Base-by-base conservation (phyloP, 441 rosid genomes). In the Jatropha podagrica region DNA sequence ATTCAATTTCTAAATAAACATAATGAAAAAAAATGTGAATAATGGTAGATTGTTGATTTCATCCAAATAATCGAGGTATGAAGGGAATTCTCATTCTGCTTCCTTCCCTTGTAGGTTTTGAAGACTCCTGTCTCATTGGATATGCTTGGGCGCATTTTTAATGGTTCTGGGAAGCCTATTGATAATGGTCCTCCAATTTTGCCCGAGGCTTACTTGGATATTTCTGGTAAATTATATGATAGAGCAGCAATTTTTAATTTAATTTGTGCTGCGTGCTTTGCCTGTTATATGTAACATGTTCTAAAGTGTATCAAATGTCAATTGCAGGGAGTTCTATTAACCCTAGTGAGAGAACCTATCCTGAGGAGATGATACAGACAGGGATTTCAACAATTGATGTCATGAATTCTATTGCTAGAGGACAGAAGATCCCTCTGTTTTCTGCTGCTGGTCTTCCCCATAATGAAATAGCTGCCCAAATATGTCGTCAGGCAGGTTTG, bases 381-480 rank as follows among this genome's bases (percentile, higher is more conserved):
- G 99, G 99, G 77, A 96, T 96, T 81, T 96, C 98, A 51, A 96
- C 99, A 41, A 96, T 96, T 79, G 99, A 96, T 87, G 98, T 94
- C 80, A 96, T 96, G 99, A 96, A 96, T 76, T 96, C 99, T 70
- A 94, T 96, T 65, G 99, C 99, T 78, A 85, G 99, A 77, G 99
- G 99, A 74, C 98, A 96, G 78, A 96, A 96, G 77, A 96, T 94
- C 74, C 99, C 99, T 74, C 95, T 96, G 55, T 96, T 96, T 85
- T 96, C 99, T 74, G 99, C 99, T 85, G 99, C 99, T 69, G 99
- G 99, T 90, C 97, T 94, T 38, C 99, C 98, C 14, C 99, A 96
- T 79, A 96, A 94, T 81, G 98, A 96, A 84, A 96, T 96, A 4
- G 99, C 99, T 79, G 99, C 99, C 79, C 99, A 96, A 81, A 96